Base-by-base conservation (phyloP, 441 rosid genomes). In the Euphorbia celastroides region DNA sequence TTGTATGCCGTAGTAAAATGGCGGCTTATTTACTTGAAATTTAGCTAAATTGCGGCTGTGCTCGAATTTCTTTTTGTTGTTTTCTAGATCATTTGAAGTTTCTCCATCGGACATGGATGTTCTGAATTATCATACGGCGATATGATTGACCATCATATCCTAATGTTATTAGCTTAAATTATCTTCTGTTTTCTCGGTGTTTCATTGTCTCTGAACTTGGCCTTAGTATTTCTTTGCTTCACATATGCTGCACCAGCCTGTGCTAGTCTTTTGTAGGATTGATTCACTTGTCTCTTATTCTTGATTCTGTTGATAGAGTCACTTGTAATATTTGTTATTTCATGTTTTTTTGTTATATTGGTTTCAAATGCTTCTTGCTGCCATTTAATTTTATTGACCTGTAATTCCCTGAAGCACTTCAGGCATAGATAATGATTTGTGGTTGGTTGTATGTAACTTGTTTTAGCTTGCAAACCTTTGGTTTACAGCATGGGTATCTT, bases 401-500 rank as follows among this genome's bases (percentile, higher is more conserved):
- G 17, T 9, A 22, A 14, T 26, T 6, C 56, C 2, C 41, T 56
- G 56, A 23, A 51, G 26, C 19, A 11, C 27, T 48, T 32, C 17
- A 62, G 57, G 23, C 32, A 22, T 7, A 22, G 32, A 28, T 23
- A 46, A 31, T 20, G 64, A 61, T 54, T 38, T 26, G 5, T 28
- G 22, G 32, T 69, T 38, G 44, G 7, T 58, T 46, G 42, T 41
- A 62, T 65, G 19, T 61, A 44, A 48, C 13, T 61, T n/a, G n/a
- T 27, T 36, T 36, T 28, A 51, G 65, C 19, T 32, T 7, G 56
- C 13, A 28, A 60, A 60, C 23, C 11, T 62, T 41, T 52, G 31
- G 38, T 60, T 67, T 70, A 42, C 68, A 70, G 60, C 64, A 66
- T 56, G 72, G 72, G 73, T 75, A 50, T 70, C 50, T 74, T 69